Conservation (phyloP, 202 grass and related monocot genomes). For the Dendrocalamus latiflorus region DNA sequence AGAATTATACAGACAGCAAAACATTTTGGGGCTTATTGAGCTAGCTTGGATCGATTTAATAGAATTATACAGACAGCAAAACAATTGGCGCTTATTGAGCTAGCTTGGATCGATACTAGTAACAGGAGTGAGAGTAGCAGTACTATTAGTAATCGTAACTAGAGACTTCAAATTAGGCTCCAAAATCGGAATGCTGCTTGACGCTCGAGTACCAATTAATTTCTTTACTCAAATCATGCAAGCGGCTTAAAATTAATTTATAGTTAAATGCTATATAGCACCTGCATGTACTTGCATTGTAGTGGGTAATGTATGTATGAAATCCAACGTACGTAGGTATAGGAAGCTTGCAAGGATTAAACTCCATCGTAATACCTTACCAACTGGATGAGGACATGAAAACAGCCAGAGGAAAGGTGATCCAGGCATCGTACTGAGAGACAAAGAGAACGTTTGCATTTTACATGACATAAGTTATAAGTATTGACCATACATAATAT, state of each 20-base stretch:
- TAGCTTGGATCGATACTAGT: no score
- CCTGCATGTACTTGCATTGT: neutral
- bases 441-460: no score
- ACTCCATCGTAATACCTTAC: neutral
- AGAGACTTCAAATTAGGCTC: neutral
- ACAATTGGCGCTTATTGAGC: neutral
- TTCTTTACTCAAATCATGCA: no score
- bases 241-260: neutral
- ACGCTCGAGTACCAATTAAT: no score
- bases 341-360: neutral
- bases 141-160: no score
- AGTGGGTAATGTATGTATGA: neutral
- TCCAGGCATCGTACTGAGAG: neutral
- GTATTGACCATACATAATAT: no score
- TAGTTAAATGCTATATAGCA: neutral
- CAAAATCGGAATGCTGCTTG: neutral
- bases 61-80: neutral
- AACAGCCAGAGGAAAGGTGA: neutral
- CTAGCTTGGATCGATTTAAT: neutral
- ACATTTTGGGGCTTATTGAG: neutral
- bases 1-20: neutral
- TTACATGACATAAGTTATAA: no score
- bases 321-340: neutral
- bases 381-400: neutral
- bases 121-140: no score